These are phyloP conservation scores for Phytophthora colocasiae DNA, from an alignment of 352 stramenopile species.

Conservation along the genomic window DNA sequence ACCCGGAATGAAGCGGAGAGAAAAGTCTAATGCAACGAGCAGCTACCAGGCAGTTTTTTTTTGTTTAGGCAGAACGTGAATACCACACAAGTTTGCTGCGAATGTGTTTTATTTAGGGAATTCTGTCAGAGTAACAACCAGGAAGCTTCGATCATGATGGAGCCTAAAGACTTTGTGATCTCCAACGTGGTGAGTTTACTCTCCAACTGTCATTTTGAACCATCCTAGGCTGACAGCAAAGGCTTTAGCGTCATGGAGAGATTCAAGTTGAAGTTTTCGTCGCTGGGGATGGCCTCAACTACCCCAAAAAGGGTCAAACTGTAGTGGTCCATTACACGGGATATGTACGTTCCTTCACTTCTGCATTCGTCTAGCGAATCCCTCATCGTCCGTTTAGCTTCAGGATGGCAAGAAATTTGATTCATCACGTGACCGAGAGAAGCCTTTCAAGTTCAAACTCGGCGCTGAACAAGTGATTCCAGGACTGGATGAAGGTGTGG, in stretches of 20 bases:
- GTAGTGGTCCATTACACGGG: slow-evolving; percentile 90
- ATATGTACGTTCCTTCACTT: slow-evolving; percentile 59
- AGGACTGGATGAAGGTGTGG: slow-evolving; percentile 85
- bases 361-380: neutral
- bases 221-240: slow-evolving; percentile 5
- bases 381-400: slow-evolving; percentile 41
- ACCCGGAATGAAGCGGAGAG: slow-evolving; percentile 30
- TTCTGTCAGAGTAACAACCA: neutral
- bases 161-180: slow-evolving; percentile 67
- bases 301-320: slow-evolving; percentile 87
- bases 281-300: slow-evolving; percentile 91
- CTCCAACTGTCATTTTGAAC: neutral
- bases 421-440: slow-evolving; percentile 77
- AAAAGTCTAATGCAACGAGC: neutral
- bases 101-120: slow-evolving; percentile 21
- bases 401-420: slow-evolving; percentile 83
- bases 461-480: slow-evolving; percentile 90
- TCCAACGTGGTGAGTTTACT: slow-evolving; percentile 50
- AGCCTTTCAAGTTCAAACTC: slow-evolving; percentile 92
- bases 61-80: slow-evolving; percentile 5
- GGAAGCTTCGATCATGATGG: slow-evolving; percentile 41
- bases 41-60: slow-evolving; percentile 10
- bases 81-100: neutral
- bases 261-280: slow-evolving; percentile 91
- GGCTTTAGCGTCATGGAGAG: slow-evolving; percentile 64